Percentiles rank a stretch among this genome's conserved stretches.
phyloP scores from a whole-genome alignment of 75 land plant genomes.

The Sequoia sempervirens region DNA sequence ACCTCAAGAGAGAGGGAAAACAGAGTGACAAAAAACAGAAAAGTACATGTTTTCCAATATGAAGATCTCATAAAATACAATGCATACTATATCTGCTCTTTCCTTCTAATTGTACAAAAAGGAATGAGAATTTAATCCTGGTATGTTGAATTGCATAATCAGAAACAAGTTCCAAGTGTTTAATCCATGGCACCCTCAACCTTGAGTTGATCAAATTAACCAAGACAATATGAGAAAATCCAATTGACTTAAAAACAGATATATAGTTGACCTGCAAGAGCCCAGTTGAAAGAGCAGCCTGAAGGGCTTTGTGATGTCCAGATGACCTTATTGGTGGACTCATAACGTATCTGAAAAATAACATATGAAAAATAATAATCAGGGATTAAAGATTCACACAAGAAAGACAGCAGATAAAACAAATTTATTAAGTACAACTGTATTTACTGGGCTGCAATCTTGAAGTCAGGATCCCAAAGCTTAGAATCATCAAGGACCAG shows the following conservation, averaged over 20 bases:
- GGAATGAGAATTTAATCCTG: not conserved
- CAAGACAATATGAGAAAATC: not conserved
- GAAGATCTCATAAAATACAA: too few relatives aligned
- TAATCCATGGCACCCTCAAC: not conserved
- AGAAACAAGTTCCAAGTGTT: not conserved
- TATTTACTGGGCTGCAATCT: constrained; percentile 75
- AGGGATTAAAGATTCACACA: not conserved
- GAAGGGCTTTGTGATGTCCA: constrained; percentile 89
- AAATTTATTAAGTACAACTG: not conserved
- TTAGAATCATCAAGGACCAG: constrained; percentile 78
- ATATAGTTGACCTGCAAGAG: constrained; percentile 65
- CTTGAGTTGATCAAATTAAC: not conserved
- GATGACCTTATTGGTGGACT: constrained; percentile 91
- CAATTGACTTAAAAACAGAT: not conserved
- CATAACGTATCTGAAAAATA: constrained; percentile 86
- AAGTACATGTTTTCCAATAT: too few relatives aligned
- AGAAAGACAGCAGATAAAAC: not conserved
- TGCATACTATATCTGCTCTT: not conserved
- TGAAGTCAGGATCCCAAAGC: constrained; percentile 89
- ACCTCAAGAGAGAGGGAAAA: too few relatives aligned
- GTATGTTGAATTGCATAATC: not conserved
- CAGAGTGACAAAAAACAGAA: too few relatives aligned
- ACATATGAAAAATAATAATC: constrained; percentile 1
- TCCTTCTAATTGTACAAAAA: not conserved
- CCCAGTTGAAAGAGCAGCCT: constrained; percentile 84